phyloP scores from a whole-genome alignment of 139 green algal species.

The Coelastrella sp. region DNA sequence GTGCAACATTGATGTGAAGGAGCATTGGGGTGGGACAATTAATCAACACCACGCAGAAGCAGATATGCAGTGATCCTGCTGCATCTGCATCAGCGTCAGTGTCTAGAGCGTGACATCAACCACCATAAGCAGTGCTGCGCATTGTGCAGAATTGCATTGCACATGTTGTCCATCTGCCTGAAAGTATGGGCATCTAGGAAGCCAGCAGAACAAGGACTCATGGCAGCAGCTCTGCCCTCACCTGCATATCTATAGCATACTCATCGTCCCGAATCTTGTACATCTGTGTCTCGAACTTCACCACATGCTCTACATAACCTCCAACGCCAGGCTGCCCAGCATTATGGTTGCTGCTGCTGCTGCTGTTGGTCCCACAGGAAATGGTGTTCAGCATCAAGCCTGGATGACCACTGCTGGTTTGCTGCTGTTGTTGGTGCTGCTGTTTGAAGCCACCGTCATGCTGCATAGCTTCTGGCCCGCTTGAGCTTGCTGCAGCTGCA shows the following conservation, averaged over 20 bases:
- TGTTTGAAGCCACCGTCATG: conserved; percentile 4
- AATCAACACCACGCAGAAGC: neutral
- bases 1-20: neutral
- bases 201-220: neutral
- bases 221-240: conserved; percentile 5
- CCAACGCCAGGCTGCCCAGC: neutral
- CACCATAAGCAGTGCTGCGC: neutral
- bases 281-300: conserved; percentile 96
- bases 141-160: neutral
- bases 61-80: neutral
- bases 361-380: neutral
- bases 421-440: conserved; percentile 22
- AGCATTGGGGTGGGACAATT: neutral
- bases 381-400: neutral
- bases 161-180: neutral
- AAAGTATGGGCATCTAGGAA: neutral
- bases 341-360: conserved; percentile 11
- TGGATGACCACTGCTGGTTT: neutral
- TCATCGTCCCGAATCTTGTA: conserved; percentile 96
- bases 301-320: conserved; percentile 19
- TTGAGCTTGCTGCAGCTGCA: conserved; percentile 28
- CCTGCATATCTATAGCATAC: conserved; percentile 96
- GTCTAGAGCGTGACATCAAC: neutral
- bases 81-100: neutral
- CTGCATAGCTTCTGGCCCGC: conserved; percentile 33